A percentile compares a stretch with the other conserved stretches of the same genome.
These are phyloP conservation scores for Claviceps pazoutovae DNA, from an alignment of 2,329 filamentous ascomycete species.

Conservation along the genomic window DNA sequence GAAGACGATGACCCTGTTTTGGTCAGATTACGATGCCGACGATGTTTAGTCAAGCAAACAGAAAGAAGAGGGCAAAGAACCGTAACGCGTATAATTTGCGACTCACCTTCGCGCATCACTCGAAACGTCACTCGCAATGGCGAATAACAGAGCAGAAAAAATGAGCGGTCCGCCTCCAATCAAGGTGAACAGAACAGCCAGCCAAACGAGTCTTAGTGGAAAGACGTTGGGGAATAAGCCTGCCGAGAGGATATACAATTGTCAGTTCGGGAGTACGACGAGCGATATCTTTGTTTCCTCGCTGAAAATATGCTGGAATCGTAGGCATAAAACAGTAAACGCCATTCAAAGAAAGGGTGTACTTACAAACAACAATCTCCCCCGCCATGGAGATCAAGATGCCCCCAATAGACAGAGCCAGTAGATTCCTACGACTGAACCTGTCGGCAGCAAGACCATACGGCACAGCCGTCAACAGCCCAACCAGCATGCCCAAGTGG, in stretches of 20 bases:
- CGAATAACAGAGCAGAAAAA: slow-evolving; percentile 2
- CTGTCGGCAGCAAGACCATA: slow-evolving; percentile 5
- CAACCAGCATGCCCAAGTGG: not conserved
- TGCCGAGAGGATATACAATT: not conserved
- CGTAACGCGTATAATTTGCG: not conserved
- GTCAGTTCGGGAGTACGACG: not conserved
- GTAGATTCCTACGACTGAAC: slow-evolving; percentile 3
- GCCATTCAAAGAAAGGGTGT: not conserved
- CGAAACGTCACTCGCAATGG: slow-evolving; percentile 3
- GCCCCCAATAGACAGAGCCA: slow-evolving; percentile 2
- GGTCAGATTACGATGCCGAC: not conserved
- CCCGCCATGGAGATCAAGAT: slow-evolving; percentile 2
- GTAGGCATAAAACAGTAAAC: not conserved
- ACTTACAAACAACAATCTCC: slow-evolving; percentile 3
- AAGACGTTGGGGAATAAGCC: slow-evolving; percentile 3
- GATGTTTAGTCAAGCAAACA: too few relatives aligned
- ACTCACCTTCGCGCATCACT: slow-evolving; percentile 1
- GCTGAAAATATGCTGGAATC: not conserved
- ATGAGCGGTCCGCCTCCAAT: slow-evolving; percentile 3
- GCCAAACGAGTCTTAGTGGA: slow-evolving; percentile 1
- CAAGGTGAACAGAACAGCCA: slow-evolving; percentile 1
- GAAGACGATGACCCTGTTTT: not conserved
- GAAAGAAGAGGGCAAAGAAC: too few relatives aligned
- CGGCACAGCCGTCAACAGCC: slow-evolving; percentile 1
- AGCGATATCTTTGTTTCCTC: not conserved